Base-by-base conservation (phyloP, 352 stramenopile species). In the Globisporangium parvum region DNA sequence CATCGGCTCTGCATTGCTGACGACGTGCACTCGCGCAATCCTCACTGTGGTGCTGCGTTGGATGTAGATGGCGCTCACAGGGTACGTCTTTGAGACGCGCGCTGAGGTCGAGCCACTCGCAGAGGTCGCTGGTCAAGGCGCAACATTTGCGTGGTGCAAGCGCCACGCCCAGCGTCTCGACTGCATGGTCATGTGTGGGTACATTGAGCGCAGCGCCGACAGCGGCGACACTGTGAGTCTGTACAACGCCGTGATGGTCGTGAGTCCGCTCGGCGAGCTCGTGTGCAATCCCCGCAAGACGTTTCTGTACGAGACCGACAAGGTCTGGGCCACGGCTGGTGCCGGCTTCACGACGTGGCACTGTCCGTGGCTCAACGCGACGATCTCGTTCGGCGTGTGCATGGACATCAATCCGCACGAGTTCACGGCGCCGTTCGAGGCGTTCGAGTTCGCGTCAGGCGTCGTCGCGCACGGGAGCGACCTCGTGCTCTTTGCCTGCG, bases 371-470 rank as follows among this genome's bases (percentile, higher is more conserved):
- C 75, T 94, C 17, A 35, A 83, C 59, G 82, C 85, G 63, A 80
- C 70, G 6, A 86, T 93, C 20, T 87, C 79, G 2, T 91, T 93
- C 58, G 84, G 85, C 40, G 92, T 95, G 58, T 95, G 85, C 61
- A 95, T 95, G 85, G 85, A 95, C 65, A 93, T 95, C 57, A 95
- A 95, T 54, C 86, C 86, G 20, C 65, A 88, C 52, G 76, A 93
- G 63, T 93, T 95, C 53, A 68, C 63, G 24, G 65, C 86, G 45
- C 68, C 79, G 11, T 92, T 87, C 48, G 70, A 72, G 1, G 66
- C 63, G 14, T 93, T 77, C 51, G 85, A 93, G 66, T 93, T 93
- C 59, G 83, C 71, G 5, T 65, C 61, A 4, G 70, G 88, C 46
- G 74, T 76, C 0, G 56, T 84, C 28, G 28, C 62, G 14, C 60